phyloP scores from a whole-genome alignment of 163 green algal species.

The Chlorella variabilis region DNA sequence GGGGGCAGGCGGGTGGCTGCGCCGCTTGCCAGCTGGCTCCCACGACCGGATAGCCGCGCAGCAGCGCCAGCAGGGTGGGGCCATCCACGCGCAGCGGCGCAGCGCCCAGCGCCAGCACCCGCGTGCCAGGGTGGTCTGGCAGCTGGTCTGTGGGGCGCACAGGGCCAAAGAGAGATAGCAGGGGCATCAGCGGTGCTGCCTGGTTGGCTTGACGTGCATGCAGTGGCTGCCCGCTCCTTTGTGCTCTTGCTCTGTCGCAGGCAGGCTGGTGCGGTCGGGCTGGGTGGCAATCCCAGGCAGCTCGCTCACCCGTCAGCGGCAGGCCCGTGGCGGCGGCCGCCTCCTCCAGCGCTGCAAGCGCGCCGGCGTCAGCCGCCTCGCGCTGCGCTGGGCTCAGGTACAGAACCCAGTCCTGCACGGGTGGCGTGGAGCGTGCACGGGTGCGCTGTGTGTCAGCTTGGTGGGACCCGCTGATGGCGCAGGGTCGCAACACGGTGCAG shows the following conservation, averaged over 20 bases:
- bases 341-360: not conserved
- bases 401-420: conserved; percentile 26
- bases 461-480: too few relatives aligned
- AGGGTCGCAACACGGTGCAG: too few relatives aligned
- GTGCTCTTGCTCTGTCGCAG: too few relatives aligned
- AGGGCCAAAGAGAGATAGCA: not conserved
- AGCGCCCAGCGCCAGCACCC: conserved; percentile 5
- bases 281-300: too few relatives aligned
- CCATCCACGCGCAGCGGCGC: not conserved
- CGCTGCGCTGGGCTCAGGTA: conserved; percentile 19
- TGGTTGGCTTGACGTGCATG: too few relatives aligned
- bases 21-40: not conserved
- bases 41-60: conserved; percentile 22
- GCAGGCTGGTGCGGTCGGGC: too few relatives aligned
- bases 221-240: too few relatives aligned
- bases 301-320: not conserved
- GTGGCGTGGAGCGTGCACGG: too few relatives aligned
- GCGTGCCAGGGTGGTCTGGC: conserved; percentile 17
- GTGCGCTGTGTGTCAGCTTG: too few relatives aligned
- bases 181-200: too few relatives aligned
- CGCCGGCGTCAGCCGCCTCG: not conserved
- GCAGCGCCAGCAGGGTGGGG: conserved; percentile 21
- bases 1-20: too few relatives aligned
- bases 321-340: conserved; percentile 4
- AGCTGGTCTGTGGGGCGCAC: conserved; percentile 1